A percentile compares a stretch with the other conserved stretches of the same genome.
These are phyloP conservation scores for Colletotrichum filicis DNA, from an alignment of 2,329 filamentous ascomycete genomes.

Conservation along the genomic window DNA sequence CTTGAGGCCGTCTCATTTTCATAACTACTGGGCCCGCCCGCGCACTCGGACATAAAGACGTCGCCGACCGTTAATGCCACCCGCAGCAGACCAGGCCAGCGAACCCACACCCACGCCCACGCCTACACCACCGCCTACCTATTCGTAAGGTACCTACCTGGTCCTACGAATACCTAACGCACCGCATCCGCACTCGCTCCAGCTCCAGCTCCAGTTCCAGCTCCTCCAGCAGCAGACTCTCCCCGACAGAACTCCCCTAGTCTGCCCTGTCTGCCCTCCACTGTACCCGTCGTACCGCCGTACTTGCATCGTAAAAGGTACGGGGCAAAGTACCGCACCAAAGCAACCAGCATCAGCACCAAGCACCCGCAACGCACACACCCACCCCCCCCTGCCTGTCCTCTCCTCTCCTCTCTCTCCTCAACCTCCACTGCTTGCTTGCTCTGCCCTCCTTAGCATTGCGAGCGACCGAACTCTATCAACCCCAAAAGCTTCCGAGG, in stretches of 20 bases:
- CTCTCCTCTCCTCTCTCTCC: too few relatives aligned
- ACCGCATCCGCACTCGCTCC: not conserved
- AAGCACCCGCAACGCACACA: constrained; percentile 5
- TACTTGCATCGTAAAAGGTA: not conserved
- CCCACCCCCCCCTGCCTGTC: not conserved
- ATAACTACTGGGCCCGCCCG: constrained; percentile 24
- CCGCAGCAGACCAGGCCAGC: not conserved
- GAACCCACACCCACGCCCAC: not conserved
- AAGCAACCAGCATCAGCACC: not conserved
- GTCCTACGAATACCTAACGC: not conserved
- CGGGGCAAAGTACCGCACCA: not conserved
- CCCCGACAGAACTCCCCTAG: not conserved
- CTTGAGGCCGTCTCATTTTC: constrained; percentile 4
- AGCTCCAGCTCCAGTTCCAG: not conserved
- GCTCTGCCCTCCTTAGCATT: constrained; percentile 17
- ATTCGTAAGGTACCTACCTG: constrained; percentile 4
- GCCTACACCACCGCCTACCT: constrained; percentile 8
- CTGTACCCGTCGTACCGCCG: not conserved
- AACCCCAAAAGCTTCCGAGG: constrained; percentile 33
- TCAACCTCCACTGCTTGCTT: too few relatives aligned
- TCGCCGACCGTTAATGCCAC: constrained; percentile 44
- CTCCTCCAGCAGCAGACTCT: too few relatives aligned
- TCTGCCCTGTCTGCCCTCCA: not conserved
- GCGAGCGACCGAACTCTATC: constrained; percentile 32
- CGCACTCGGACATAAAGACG: constrained; percentile 54